Evolutionary conservation across 768 basidiomycete genomes (phyloP).

Genomic region (Thelephora ganbajun): DNA sequence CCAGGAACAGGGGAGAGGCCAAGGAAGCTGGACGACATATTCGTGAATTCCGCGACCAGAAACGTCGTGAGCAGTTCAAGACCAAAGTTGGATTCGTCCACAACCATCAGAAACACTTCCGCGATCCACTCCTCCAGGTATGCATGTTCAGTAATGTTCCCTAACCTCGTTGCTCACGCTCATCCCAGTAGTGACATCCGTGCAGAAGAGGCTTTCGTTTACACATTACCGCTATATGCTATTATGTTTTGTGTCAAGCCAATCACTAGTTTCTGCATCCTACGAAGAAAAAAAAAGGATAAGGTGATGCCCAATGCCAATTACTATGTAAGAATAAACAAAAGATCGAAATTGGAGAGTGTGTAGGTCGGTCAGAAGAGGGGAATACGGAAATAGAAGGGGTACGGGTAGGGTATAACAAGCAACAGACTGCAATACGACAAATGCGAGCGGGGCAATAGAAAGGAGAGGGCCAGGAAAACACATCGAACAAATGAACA

Average conservation of each 20-base stretch:
- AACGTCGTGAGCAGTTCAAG: slow-evolving; percentile 68
- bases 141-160: not conserved
- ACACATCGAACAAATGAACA: slow-evolving; percentile 1
- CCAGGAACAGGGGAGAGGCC: slow-evolving; percentile 91
- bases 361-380: slow-evolving; percentile 3
- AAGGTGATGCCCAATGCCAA: slow-evolving; percentile 8
- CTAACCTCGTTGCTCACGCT: slow-evolving; percentile 1
- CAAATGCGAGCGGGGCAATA: not conserved
- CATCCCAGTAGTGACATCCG: slow-evolving; percentile 7
- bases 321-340: slow-evolving; percentile 4
- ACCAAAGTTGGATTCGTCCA: slow-evolving; percentile 66
- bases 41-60: slow-evolving; percentile 72
- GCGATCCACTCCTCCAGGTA: slow-evolving; percentile 58
- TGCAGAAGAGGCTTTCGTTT: slow-evolving; percentile 2
- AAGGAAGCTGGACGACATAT: slow-evolving; percentile 81
- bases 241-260: not conserved
- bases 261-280: not conserved
- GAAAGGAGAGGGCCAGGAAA: slow-evolving; percentile 8
- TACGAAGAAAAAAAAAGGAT: slow-evolving; percentile 3
- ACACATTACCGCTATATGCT: not conserved
- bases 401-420: slow-evolving; percentile 8
- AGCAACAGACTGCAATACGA: slow-evolving; percentile 9
- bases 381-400: slow-evolving; percentile 2
- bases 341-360: slow-evolving; percentile 3
- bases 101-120: slow-evolving; percentile 82